Evolutionary conservation across 1,284 basidiomycete genomes (phyloP).

Genomic region (Cystobasidiaceae sp.): DNA sequence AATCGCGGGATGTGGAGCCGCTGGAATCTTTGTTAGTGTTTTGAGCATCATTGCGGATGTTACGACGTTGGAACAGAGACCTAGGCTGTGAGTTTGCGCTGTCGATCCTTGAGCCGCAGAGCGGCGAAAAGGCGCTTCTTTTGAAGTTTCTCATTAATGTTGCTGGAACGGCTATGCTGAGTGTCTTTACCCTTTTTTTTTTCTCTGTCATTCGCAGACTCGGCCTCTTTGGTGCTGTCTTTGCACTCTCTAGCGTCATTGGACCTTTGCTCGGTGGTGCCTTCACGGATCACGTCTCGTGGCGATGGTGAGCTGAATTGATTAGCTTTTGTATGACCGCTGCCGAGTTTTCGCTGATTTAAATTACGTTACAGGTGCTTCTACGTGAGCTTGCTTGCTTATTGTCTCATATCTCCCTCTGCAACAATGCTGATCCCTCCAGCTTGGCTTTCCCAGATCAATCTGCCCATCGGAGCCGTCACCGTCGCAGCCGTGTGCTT

Average conservation of each 20-base stretch:
- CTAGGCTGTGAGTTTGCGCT: constrained; percentile 49
- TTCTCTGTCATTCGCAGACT: background rate
- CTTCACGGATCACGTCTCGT: constrained; percentile 50
- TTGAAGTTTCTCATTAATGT: too few relatives aligned
- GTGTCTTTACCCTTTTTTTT: background rate
- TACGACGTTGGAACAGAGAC: constrained; percentile 49
- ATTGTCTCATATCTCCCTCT: background rate
- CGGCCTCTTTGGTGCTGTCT: constrained; percentile 44
- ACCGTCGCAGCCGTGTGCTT: constrained; percentile 34
- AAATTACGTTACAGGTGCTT: background rate
- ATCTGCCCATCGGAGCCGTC: constrained; percentile 47
- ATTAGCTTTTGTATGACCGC: constrained; percentile 31
- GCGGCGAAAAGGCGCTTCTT: background rate
- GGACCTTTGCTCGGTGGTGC: constrained; percentile 48
- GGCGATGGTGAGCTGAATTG: constrained; percentile 47
- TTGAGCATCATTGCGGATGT: constrained; percentile 51
- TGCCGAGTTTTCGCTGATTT: background rate
- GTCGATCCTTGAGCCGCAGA: constrained; percentile 37
- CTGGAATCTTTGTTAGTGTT: constrained; percentile 49
- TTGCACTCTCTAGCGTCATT: constrained; percentile 48
- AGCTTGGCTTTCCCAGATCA: constrained; percentile 49
- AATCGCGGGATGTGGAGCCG: constrained; percentile 52
- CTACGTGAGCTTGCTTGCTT: constrained; percentile 51
- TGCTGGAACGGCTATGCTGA: background rate
- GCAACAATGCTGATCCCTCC: constrained; percentile 37